Percentiles rank a stretch among this genome's conserved stretches.
Conservation (phyloP, 345 rosid species). For the Salix exigua region DNA sequence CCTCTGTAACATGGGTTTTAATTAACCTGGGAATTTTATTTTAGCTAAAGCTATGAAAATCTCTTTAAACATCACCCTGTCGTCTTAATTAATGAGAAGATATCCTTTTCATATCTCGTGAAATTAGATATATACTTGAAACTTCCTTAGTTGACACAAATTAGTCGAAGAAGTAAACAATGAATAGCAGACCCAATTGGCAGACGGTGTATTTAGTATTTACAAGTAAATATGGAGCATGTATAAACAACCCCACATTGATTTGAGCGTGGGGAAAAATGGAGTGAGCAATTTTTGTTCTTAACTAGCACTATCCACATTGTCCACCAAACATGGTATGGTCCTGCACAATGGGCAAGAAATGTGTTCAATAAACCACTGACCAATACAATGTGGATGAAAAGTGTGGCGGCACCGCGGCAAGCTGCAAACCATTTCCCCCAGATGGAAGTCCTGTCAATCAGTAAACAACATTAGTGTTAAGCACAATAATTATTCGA, state of each 20-base stretch:
- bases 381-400: conserved; percentile 22
- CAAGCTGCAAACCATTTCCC: conserved; percentile 23
- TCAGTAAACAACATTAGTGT: not conserved
- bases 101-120: not conserved
- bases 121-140: not conserved
- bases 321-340: not conserved
- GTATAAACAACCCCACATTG: not conserved
- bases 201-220: not conserved
- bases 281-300: not conserved
- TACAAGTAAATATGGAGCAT: not conserved
- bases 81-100: not conserved
- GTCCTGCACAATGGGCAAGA: conserved; percentile 46
- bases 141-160: not conserved
- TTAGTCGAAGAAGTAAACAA: too few relatives aligned
- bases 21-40: not conserved
- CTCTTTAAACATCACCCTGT: not conserved
- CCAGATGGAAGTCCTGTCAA: conserved; percentile 30
- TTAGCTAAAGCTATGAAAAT: not conserved
- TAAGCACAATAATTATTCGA: not conserved
- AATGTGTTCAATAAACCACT: conserved; percentile 24
- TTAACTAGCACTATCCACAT: not conserved
- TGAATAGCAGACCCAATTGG: not conserved
- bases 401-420: conserved; percentile 34
- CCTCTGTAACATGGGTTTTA: not conserved
- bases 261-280: not conserved